Percentiles rank a stretch among this genome's conserved stretches.
Evolutionary conservation across 2,329 filamentous ascomycete species (phyloP).

Genomic region (Aspergillus sclerotialis): DNA sequence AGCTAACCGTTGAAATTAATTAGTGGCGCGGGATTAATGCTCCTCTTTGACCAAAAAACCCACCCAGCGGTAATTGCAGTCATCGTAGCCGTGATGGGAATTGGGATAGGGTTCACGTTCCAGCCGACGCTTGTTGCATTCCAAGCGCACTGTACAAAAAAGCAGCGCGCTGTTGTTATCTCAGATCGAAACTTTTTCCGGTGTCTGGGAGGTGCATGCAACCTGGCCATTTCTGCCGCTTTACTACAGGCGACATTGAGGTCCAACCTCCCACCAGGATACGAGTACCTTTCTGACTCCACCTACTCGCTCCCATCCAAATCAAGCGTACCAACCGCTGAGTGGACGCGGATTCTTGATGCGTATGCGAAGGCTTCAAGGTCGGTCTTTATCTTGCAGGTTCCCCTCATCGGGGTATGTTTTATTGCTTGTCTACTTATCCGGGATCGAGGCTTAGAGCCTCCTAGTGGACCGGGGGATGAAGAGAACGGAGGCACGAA

Average conservation of each 20-base stretch:
- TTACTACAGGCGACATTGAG: slow-evolving; percentile 36
- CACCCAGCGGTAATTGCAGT: slow-evolving; percentile 44
- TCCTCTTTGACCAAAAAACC: slow-evolving; percentile 43
- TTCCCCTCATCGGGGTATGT: slow-evolving; percentile 47
- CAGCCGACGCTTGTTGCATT: slow-evolving; percentile 51
- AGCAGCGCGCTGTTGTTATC: slow-evolving; percentile 56
- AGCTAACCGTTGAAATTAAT: slow-evolving; percentile 2
- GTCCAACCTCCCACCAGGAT: slow-evolving; percentile 32
- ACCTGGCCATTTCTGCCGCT: slow-evolving; percentile 52
- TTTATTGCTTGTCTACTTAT: slow-evolving; percentile 47
- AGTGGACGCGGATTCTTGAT: slow-evolving; percentile 37
- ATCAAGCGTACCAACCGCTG: slow-evolving; percentile 20
- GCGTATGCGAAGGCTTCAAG: slow-evolving; percentile 50
- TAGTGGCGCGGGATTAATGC: slow-evolving; percentile 46
- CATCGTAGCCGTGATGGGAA: slow-evolving; percentile 45
- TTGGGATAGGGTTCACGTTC: slow-evolving; percentile 49
- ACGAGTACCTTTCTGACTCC: slow-evolving; percentile 32
- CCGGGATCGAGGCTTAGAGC: slow-evolving; percentile 43
- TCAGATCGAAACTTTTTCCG: slow-evolving; percentile 58
- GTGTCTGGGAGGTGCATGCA: slow-evolving; percentile 51
- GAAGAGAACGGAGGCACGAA: slow-evolving; percentile 21
- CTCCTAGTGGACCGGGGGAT: slow-evolving; percentile 23
- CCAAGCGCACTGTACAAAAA: slow-evolving; percentile 51
- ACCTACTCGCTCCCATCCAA: slow-evolving; percentile 31
- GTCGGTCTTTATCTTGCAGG: slow-evolving; percentile 51